Percentiles rank a stretch among this genome's conserved stretches.
These are phyloP conservation scores for Solanum paucissectum DNA, from an alignment of 257 asterid species.

Conservation along the genomic window DNA sequence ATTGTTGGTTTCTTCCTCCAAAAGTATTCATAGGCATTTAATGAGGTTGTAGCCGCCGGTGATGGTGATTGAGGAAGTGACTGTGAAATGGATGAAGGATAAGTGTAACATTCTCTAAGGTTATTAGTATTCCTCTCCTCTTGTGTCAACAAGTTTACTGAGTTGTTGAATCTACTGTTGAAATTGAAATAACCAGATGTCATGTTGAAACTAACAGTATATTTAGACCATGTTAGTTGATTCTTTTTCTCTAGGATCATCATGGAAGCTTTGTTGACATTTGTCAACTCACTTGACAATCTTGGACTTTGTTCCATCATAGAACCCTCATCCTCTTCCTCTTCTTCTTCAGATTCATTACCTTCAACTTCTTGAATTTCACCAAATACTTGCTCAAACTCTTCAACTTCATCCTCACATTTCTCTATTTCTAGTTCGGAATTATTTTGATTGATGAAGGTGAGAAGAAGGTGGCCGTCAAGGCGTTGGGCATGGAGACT, in stretches of 20 bases:
- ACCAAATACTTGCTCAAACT: constrained; percentile 2
- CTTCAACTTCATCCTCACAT: constrained; percentile 8
- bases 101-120: neutral
- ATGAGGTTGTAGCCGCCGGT: constrained; percentile 15
- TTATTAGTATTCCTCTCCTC: neutral
- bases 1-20: constrained; percentile 42
- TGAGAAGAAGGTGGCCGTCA: constrained; percentile 63
- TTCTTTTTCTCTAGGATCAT: constrained; percentile 26
- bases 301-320: constrained; percentile 13
- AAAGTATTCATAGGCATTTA: constrained; percentile 60
- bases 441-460: constrained; percentile 11
- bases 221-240: constrained; percentile 26
- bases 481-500: constrained; percentile 45
- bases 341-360: neutral
- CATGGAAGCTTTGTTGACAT: constrained; percentile 27
- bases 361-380: constrained; percentile 19
- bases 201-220: neutral
- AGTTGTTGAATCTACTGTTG: constrained; percentile 11
- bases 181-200: neutral
- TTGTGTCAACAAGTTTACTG: neutral
- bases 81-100: constrained; percentile 14
- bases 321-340: neutral
- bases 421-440: neutral
- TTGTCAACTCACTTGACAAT: constrained; percentile 22
- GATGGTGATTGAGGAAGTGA: constrained; percentile 31